Evolutionary conservation across 257 asterid species (phyloP).

Genomic region (Gardenia jasminoides): DNA sequence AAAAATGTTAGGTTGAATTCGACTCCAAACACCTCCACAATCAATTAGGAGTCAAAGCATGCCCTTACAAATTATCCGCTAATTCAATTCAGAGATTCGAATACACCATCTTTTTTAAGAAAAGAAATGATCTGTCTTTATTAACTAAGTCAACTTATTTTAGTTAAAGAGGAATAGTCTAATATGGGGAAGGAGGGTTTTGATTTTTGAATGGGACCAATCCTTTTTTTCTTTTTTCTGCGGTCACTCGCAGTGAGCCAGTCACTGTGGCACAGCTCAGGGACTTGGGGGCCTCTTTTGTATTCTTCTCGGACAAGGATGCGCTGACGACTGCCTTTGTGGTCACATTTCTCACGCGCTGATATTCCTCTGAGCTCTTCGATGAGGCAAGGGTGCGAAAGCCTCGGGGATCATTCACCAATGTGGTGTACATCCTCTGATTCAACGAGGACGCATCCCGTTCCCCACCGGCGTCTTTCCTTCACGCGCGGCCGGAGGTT

Average conservation of each 20-base stretch:
- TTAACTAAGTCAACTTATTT: too few species aligned
- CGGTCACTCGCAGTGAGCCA: conserved; percentile 16
- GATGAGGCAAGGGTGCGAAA: background rate
- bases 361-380: background rate
- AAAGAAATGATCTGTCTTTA: too few species aligned
- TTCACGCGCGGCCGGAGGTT: conserved; percentile 2
- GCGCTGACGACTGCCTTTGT: conserved; percentile 18
- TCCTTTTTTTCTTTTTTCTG: background rate
- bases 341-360: conserved; percentile 15
- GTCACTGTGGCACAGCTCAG: conserved; percentile 13
- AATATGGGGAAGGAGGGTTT: too few species aligned
- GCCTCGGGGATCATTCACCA: background rate
- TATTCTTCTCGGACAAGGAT: conserved; percentile 18
- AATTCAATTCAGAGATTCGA: too few species aligned
- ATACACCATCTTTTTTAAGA: too few species aligned
- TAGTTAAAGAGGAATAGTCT: too few species aligned
- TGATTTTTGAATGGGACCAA: background rate
- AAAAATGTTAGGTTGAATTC: too few species aligned
- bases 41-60: too few species aligned
- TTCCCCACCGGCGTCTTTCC: background rate
- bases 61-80: too few species aligned
- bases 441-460: background rate
- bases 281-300: conserved; percentile 2
- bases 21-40: too few species aligned
- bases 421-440: background rate